A percentile compares a stretch with the other conserved stretches of the same genome.
Conservation (phyloP, 352 stramenopile species). For the Blastocystis sp. region DNA sequence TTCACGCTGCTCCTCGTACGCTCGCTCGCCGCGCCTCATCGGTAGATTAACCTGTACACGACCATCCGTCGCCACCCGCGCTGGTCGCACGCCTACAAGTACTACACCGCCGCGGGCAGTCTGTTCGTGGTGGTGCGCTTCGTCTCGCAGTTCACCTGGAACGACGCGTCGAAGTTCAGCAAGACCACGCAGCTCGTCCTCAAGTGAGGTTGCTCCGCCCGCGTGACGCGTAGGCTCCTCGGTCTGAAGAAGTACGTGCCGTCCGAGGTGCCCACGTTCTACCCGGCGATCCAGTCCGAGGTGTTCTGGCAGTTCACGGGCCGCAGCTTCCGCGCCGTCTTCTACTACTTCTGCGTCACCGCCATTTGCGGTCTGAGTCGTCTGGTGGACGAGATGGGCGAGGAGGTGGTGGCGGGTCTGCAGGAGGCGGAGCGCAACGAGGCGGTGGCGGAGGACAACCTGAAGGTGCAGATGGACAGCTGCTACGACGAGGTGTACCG, state of each 20-base stretch:
- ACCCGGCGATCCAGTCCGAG: background rate
- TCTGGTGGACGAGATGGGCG: conserved; percentile 30
- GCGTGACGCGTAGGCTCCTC: conserved; percentile 4
- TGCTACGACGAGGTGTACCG: conserved; percentile 61
- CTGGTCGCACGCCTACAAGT: conserved; percentile 52
- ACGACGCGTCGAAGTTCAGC: background rate
- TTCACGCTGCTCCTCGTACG: conserved; percentile 42
- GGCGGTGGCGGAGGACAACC: background rate
- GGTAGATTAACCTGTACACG: conserved; percentile 13
- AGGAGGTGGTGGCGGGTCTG: background rate
- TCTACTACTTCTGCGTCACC: conserved; percentile 62
- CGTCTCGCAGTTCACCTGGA: conserved; percentile 61
- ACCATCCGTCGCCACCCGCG: background rate
- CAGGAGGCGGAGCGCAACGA: conserved; percentile 7
- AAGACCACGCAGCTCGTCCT: conserved; percentile 3
- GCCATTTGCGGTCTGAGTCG: conserved; percentile 22
- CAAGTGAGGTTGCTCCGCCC: background rate
- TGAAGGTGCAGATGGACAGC: conserved; percentile 33
- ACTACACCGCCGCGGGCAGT: conserved; percentile 5
- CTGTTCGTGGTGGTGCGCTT: conserved; percentile 42
- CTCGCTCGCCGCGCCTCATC: background rate
- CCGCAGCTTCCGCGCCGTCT: conserved; percentile 17
- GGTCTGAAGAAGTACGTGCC: conserved; percentile 66
- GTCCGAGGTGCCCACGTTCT: background rate
- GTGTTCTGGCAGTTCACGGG: conserved; percentile 2